A percentile compares a stretch with the other conserved stretches of the same genome.
These are phyloP conservation scores for Rhodamnia argentea DNA, from an alignment of 345 rosid genomes.

Conservation along the genomic window DNA sequence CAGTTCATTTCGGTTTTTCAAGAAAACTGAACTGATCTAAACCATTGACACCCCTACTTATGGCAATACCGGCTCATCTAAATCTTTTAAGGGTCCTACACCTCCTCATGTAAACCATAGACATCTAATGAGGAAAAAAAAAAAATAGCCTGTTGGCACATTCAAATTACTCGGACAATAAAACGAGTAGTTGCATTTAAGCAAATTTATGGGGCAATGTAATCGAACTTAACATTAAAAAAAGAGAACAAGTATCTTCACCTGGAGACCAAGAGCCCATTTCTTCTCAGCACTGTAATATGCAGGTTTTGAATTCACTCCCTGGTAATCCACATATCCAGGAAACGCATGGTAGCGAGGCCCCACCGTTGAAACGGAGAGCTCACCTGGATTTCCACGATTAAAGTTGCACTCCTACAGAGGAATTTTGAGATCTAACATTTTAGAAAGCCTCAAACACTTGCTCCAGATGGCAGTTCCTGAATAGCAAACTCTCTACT, in stretches of 20 bases:
- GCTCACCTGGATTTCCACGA: conserved; percentile 50
- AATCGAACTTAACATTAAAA: background rate
- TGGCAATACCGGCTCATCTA: background rate
- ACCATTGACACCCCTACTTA: background rate
- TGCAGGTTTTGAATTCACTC: conserved; percentile 51
- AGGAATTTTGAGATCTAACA: background rate
- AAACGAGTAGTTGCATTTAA: background rate
- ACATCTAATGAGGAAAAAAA: background rate
- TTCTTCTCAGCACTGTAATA: conserved; percentile 60
- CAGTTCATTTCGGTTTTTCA: too few relatives aligned
- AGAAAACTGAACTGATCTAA: too few relatives aligned
- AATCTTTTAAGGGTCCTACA: background rate
- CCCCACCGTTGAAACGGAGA: conserved; percentile 41
- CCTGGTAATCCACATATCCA: conserved; percentile 73
- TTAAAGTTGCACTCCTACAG: conserved; percentile 64
- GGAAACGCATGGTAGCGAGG: conserved; percentile 54
- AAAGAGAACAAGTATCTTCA: conserved; percentile 6
- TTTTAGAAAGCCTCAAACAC: background rate
- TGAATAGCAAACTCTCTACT: background rate
- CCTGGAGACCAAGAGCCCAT: conserved; percentile 99
- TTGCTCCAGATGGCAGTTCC: background rate
- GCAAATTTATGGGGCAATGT: background rate
- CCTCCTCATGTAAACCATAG: background rate
- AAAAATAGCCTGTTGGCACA: background rate
- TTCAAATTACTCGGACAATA: background rate